phyloP scores from a whole-genome alignment of 805 yeast genomes.

The Ogataea paraovalis region DNA sequence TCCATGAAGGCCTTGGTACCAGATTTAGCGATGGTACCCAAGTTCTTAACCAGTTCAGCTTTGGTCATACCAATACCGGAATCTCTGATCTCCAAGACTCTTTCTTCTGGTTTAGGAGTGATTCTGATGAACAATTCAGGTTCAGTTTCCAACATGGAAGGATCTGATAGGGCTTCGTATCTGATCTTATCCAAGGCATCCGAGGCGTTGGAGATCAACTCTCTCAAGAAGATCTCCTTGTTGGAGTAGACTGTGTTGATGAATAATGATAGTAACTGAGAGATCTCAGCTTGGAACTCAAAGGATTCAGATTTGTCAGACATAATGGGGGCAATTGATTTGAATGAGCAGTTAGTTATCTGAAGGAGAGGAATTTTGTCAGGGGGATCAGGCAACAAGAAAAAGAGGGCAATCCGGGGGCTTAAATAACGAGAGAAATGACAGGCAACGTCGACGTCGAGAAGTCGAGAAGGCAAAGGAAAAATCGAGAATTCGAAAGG shows the following conservation, averaged over 20 bases:
- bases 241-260: conserved; percentile 99
- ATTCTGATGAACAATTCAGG: conserved; percentile 96
- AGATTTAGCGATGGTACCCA: conserved; percentile 99
- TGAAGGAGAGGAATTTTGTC: neutral
- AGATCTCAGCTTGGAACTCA: conserved; percentile 99
- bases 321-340: conserved; percentile 14
- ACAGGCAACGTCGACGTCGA: neutral
- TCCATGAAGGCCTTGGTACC: conserved; percentile 99
- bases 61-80: conserved; percentile 99
- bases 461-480: neutral
- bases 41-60: conserved; percentile 96
- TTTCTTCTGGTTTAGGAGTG: conserved; percentile 93
- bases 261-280: conserved; percentile 99
- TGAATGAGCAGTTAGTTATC: too few species aligned
- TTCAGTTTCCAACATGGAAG: conserved; percentile 86
- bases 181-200: conserved; percentile 99
- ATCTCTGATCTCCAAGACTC: conserved; percentile 95
- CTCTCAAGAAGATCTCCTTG: conserved; percentile 99
- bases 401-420: neutral
- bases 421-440: neutral
- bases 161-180: conserved; percentile 92
- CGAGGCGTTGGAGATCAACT: conserved; percentile 96
- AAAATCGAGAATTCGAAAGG: neutral
- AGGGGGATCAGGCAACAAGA: neutral
- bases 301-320: conserved; percentile 62